Evolutionary conservation across 2,329 filamentous ascomycete genomes (phyloP).

Genomic region (Alternaria ethzedia): DNA sequence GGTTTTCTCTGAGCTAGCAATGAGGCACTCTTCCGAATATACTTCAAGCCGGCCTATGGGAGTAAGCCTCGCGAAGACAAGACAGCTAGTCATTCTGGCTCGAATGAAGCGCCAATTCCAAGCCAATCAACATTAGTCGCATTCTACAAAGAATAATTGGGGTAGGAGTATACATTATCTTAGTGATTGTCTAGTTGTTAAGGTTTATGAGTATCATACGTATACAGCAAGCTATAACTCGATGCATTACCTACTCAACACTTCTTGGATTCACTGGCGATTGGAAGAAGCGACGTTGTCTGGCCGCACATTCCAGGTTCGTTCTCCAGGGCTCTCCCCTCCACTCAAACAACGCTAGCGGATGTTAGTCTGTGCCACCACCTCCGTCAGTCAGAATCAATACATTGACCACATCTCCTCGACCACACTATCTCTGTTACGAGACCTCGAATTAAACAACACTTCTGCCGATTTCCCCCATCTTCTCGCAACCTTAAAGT

Average conservation of each 20-base stretch:
- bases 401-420: not conserved
- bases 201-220: not conserved
- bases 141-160: not conserved
- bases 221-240: not conserved
- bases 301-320: not conserved
- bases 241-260: fast-evolving
- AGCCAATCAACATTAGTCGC: not conserved
- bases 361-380: not conserved
- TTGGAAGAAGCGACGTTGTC: not conserved
- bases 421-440: not conserved
- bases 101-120: not conserved
- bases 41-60: not conserved
- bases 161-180: not conserved
- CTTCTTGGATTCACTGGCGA: not conserved
- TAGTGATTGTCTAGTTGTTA: not conserved
- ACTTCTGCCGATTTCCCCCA: not conserved
- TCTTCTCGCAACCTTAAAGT: not conserved
- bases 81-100: not conserved
- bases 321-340: not conserved
- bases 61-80: not conserved
- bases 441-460: not conserved
- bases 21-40: not conserved
- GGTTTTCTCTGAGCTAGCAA: not conserved
- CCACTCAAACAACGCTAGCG: not conserved
- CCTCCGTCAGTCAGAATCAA: not conserved